Base-by-base conservation (phyloP, 306 rosid genomes). In the Cucurbita pepo region DNA sequence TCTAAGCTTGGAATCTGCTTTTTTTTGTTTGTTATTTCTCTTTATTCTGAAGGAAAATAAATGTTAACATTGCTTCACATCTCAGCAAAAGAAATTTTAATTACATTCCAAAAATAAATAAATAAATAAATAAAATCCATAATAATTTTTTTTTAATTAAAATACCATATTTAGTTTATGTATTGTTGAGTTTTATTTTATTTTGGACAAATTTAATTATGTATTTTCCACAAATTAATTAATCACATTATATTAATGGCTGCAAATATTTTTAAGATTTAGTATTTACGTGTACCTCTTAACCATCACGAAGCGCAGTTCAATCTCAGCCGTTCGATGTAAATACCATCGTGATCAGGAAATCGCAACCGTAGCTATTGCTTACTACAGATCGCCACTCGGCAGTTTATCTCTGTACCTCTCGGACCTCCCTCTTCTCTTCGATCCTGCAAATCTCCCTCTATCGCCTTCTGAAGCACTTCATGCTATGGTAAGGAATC, bases 201-300 rank as follows among this genome's bases (percentile, higher is more conserved):
- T 30, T 30, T 30, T 30, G 34, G 34, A 2, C 34, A 30, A 30
- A 30, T 30, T 30, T 30, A 30, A 30, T 30, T 30, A 30, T 30
- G 34, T 30, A 30, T 25, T 25, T 25, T 25, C 30, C 30, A 25
- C 30, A 25, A 25, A 25, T 25, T 22, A 44, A 44, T 8, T 3
- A 10, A 45, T 45, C 11, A 4, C 51, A 45, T 45, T 45, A 3
- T 3, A 45, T 47, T 40, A 40, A 5, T 40, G 7, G 7, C 7
- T 40, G 43, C 7, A 40, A 4, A 0, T 40, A 7, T 40, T 40
- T 40, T 7, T 40, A 40, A 40, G 43, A 5, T 53, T 53, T 1
- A 53, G 19, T 60, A 41, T 54, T 76, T 56, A 77, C 83, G 86
- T 80, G 83, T 70, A 30, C 13, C 14, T 22, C 59, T 51, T 10